phyloP scores from a whole-genome alignment of 768 basidiomycete genomes.

The Tylopilus plumbeoviolaceoides region DNA sequence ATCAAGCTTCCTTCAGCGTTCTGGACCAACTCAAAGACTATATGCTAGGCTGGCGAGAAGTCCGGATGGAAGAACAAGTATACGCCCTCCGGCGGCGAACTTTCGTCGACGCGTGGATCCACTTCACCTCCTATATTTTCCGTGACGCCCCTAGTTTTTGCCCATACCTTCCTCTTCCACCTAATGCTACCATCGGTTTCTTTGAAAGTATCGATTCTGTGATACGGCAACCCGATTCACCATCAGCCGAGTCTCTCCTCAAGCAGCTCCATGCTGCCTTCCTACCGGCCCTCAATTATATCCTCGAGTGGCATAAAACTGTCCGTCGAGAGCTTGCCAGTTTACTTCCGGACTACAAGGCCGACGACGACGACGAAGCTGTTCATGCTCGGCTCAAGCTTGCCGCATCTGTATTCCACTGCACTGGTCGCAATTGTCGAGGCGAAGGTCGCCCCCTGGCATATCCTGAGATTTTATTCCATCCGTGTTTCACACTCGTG shows the following conservation, averaged over 20 bases:
- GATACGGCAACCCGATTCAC: slow-evolving; percentile 19
- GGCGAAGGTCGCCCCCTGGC: slow-evolving; percentile 10
- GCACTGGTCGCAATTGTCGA: slow-evolving; percentile 16
- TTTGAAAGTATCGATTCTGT: slow-evolving; percentile 20
- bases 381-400: slow-evolving; percentile 23
- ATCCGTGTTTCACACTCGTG: slow-evolving; percentile 25
- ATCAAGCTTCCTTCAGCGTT: slow-evolving; percentile 15
- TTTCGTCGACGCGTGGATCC: slow-evolving; percentile 26
- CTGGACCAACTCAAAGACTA: slow-evolving; percentile 21
- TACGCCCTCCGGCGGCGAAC: slow-evolving; percentile 24
- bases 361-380: slow-evolving; percentile 14
- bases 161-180: slow-evolving; percentile 26
- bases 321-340: slow-evolving; percentile 26
- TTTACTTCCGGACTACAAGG: slow-evolving; percentile 21
- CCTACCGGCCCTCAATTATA: slow-evolving; percentile 7
- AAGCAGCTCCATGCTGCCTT: slow-evolving; percentile 19
- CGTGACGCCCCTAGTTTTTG: slow-evolving; percentile 5
- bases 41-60: slow-evolving; percentile 30
- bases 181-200: slow-evolving; percentile 24
- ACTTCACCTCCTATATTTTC: slow-evolving; percentile 18
- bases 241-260: slow-evolving; percentile 9
- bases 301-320: slow-evolving; percentile 27
- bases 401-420: slow-evolving; percentile 27
- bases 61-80: slow-evolving; percentile 28
- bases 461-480: slow-evolving; percentile 27